These are phyloP conservation scores for Elsinoe necatrix DNA, from an alignment of 2,329 filamentous ascomycete genomes.

Conservation along the genomic window DNA sequence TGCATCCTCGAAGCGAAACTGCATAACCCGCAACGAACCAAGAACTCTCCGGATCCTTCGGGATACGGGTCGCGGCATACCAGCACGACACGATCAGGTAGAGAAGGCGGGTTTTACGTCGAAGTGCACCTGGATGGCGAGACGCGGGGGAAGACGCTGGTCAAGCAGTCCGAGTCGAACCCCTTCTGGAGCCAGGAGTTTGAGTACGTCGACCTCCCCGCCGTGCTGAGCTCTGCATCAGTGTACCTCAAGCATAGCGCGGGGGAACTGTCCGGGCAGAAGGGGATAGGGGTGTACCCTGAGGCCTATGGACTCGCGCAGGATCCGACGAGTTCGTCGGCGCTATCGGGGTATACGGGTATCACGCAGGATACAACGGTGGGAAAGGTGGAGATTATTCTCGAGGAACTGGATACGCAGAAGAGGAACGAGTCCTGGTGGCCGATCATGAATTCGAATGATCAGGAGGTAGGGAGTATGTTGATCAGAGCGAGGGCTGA, in stretches of 20 bases:
- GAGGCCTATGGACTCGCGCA: conserved; percentile 31
- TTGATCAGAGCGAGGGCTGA: conserved; percentile 75
- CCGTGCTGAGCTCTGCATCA: conserved; percentile 59
- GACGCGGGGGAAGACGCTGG: conserved; percentile 64
- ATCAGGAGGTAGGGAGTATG: conserved; percentile 72
- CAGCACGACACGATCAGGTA: conserved; percentile 13
- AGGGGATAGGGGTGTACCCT: conserved; percentile 15
- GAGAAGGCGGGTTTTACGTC: conserved; percentile 56
- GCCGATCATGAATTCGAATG: conserved; percentile 66
- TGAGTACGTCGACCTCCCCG: conserved; percentile 65
- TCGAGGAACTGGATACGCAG: conserved; percentile 68
- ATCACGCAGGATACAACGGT: conserved; percentile 44
- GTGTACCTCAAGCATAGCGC: conserved; percentile 60
- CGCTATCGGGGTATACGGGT: conserved; percentile 34
- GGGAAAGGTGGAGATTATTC: conserved; percentile 70
- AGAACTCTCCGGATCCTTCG: conserved; percentile 9
- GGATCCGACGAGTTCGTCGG: conserved; percentile 28
- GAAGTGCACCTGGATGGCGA: conserved; percentile 75
- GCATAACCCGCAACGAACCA: conserved; percentile 15
- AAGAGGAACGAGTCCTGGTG: conserved; percentile 81
- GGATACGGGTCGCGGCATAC: conserved; percentile 9
- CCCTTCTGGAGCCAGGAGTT: conserved; percentile 80
- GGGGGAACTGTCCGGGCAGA: conserved; percentile 23
- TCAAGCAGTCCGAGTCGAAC: conserved; percentile 60
- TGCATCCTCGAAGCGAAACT: conserved; percentile 46